A percentile compares a stretch with the other conserved stretches of the same genome.
Evolutionary conservation across 345 rosid species (phyloP).

Genomic region (Eucalyptus caleyi): DNA sequence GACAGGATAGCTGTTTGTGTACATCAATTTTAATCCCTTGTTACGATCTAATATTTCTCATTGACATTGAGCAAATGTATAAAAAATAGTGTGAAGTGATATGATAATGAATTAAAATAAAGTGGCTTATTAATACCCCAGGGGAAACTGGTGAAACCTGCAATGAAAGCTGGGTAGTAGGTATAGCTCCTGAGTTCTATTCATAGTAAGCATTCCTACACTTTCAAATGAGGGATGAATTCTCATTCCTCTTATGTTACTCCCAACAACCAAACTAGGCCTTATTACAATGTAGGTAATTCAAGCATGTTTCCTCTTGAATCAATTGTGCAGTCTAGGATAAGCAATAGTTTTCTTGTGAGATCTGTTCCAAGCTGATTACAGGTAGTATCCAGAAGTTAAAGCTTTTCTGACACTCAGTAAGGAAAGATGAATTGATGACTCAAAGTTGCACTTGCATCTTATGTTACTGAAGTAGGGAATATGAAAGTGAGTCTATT

Average conservation of each 20-base stretch:
- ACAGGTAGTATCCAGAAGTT: background rate
- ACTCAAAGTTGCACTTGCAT: background rate
- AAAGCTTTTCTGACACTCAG: background rate
- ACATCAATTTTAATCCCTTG: background rate
- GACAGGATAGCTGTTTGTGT: background rate
- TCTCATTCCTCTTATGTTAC: background rate
- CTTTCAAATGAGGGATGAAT: background rate
- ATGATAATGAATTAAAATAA: background rate
- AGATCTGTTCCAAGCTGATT: background rate
- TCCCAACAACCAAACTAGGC: background rate
- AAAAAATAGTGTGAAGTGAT: background rate
- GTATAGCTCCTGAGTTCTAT: background rate
- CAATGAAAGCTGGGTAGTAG: background rate
- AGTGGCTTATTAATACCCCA: background rate
- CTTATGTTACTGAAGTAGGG: background rate
- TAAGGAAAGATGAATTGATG: background rate
- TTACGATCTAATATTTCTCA: background rate
- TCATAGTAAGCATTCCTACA: background rate
- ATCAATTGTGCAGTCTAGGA: background rate
- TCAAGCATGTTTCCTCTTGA: background rate
- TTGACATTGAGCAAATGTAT: background rate
- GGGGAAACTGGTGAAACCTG: background rate
- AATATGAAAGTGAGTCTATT: background rate
- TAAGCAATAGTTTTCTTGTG: background rate
- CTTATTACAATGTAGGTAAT: background rate